Base-by-base conservation (phyloP, 1,139 yeast species). In the Scheffersomyces segobiensis region DNA sequence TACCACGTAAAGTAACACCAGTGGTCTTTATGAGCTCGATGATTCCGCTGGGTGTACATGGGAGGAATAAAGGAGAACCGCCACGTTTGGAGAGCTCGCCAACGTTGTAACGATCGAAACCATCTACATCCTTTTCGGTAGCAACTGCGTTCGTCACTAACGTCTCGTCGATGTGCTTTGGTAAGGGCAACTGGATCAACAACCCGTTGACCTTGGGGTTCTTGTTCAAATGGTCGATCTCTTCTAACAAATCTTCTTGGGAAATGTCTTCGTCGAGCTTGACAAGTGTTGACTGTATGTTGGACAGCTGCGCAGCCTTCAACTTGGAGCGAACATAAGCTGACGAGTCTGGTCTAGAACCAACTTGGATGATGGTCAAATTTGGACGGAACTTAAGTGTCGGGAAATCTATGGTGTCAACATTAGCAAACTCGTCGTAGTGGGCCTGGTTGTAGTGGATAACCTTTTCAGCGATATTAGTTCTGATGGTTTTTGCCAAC, bases 11-110 rank as follows among this genome's bases (percentile, higher is more conserved):
- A 32, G 75, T 74, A 54, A 87, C 76, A 2, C 88, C 86, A 24
- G 91, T 85, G 61, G 88, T 84, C 66, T 87, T 83, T 66, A 89
- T 77, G 67, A 89, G 76, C 68, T 86, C 87, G 71, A 89, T 84
- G 59, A 88, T 85, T 58, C 95, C 96, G 69, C 86, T 85, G 56
- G 96, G 96, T 14, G 96, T 89, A 71, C 96, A 89, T 52, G 96
- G 96, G 63, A 86, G 81, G 71, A 88, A 88, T 63, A 79, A 73
- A 26, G 95, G 92, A 22, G 74, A 71, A n/a, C 93, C 93, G 56
- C 88, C 89, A 69, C 86, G 85, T 70, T 89, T 89, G 60, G 90
- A 81, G 61, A 89, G 79, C 65, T 89, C 95, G 57, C 95, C 96
- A 59, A 88, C 87, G 69, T 89, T 89, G 71, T 81, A 83, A 62